A percentile compares a stretch with the other conserved stretches of the same genome.
phyloP scores from a whole-genome alignment of 2,329 filamentous ascomycete species.

The Colletotrichum liriopes region DNA sequence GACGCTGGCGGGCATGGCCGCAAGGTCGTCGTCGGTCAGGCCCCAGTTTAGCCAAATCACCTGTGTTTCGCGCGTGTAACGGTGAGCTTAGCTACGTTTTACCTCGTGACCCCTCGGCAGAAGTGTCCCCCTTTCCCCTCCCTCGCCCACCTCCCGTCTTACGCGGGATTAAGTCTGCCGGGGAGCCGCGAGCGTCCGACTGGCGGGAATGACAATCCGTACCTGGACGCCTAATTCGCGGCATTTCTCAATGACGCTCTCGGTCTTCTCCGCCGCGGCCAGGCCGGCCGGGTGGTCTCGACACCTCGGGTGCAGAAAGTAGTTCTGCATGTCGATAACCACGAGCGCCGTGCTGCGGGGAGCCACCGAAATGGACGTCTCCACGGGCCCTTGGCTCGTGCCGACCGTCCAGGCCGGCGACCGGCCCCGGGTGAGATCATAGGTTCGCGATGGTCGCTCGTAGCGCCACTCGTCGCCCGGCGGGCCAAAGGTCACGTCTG shows the following conservation, averaged over 20 bases:
- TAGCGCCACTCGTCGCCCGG: constrained; percentile 39
- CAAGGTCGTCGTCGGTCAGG: constrained; percentile 66
- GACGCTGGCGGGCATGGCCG: constrained; percentile 64
- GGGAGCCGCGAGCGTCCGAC: constrained; percentile 5
- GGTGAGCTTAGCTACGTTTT: constrained; percentile 24
- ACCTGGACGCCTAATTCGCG: constrained; percentile 65
- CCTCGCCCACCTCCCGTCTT: neutral
- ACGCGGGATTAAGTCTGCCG: constrained; percentile 7
- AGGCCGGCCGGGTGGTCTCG: constrained; percentile 58
- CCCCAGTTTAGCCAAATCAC: constrained; percentile 73
- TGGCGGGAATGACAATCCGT: constrained; percentile 33
- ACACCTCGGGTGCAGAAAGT: constrained; percentile 58
- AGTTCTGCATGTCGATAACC: constrained; percentile 69
- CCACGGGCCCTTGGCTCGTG: constrained; percentile 35
- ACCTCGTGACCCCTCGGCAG: neutral
- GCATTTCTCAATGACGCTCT: constrained; percentile 61
- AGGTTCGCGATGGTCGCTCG: constrained; percentile 38
- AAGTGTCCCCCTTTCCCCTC: neutral
- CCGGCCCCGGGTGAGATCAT: constrained; percentile 40
- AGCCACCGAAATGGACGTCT: constrained; percentile 54
- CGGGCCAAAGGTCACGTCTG: constrained; percentile 39
- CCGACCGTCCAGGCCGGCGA: constrained; percentile 33
- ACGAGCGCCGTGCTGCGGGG: constrained; percentile 62
- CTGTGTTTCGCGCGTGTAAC: constrained; percentile 42
- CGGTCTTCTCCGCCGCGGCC: constrained; percentile 58